A percentile compares a stretch with the other conserved stretches of the same genome.
Conservation (phyloP, 2,329 filamentous ascomycete genomes). For the Penicillium hordei region DNA sequence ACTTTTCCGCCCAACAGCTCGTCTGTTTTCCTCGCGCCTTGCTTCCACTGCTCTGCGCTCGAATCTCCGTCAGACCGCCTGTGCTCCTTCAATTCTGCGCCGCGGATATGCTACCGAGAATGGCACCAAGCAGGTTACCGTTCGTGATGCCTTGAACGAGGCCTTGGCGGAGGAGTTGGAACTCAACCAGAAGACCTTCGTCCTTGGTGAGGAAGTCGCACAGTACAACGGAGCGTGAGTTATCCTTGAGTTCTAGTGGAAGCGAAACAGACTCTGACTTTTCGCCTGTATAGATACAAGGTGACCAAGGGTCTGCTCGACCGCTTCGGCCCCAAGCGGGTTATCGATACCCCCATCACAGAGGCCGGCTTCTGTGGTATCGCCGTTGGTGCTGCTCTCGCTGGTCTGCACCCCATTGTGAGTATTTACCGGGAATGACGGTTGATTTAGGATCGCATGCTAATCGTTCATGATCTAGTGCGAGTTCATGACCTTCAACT, state of each 20-base stretch:
- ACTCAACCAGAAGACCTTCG: constrained; percentile 88
- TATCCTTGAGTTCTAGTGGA: constrained; percentile 1
- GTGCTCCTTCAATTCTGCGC: constrained; percentile 49
- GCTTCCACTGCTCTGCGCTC: constrained; percentile 52
- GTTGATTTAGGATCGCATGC: background rate
- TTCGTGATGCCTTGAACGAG: constrained; percentile 96
- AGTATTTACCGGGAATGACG: constrained; percentile 43
- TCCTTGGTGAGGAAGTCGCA: constrained; percentile 96
- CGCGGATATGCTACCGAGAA: constrained; percentile 58
- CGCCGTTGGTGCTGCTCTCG: constrained; percentile 89
- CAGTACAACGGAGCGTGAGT: constrained; percentile 95
- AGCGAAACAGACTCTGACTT: constrained; percentile 38
- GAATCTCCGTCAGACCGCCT: constrained; percentile 53
- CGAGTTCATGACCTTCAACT: constrained; percentile 99
- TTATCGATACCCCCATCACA: constrained; percentile 98
- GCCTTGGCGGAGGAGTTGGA: constrained; percentile 97
- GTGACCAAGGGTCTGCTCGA: constrained; percentile 97
- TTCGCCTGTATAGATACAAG: constrained; percentile 68
- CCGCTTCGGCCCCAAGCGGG: constrained; percentile 93
- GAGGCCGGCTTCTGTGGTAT: constrained; percentile 94
- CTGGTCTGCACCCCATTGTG: constrained; percentile 90
- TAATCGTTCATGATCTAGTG: constrained; percentile 55
- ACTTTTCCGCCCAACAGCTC: constrained; percentile 64
- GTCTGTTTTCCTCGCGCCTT: constrained; percentile 59
- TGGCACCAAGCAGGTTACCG: constrained; percentile 87